phyloP scores from a whole-genome alignment of 169 alveolate genomes.

The Cryptosporidium canis region DNA sequence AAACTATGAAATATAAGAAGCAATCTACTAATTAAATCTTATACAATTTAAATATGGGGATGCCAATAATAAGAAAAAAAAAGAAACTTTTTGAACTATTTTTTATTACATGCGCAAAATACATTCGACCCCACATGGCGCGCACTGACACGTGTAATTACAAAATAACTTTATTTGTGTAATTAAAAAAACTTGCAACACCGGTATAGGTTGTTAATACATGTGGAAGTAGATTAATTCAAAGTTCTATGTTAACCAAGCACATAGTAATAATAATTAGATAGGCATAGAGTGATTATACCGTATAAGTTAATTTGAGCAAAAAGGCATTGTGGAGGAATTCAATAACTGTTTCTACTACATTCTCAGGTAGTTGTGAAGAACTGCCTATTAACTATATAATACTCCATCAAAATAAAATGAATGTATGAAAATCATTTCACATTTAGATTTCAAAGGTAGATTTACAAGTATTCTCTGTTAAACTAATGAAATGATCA shows the following conservation, averaged over 20 bases:
- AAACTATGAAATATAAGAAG: too few species aligned
- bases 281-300: neutral
- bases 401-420: neutral
- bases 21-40: neutral
- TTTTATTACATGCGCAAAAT: constrained; percentile 57
- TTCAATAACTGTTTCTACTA: neutral
- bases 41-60: neutral
- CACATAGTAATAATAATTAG: neutral
- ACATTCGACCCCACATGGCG: constrained; percentile 68
- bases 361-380: neutral
- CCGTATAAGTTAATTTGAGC: neutral
- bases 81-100: constrained; percentile 9
- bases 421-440: neutral
- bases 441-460: neutral
- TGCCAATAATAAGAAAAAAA: neutral
- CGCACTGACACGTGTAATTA: constrained; percentile 38
- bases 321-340: neutral
- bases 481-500: neutral
- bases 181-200: constrained; percentile 2
- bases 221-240: constrained; percentile 4
- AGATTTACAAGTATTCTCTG: neutral
- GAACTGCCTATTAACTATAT: neutral
- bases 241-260: neutral
- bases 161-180: neutral
- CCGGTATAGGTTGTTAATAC: constrained; percentile 16